Evolutionary conservation across 352 stramenopile species (phyloP).

Genomic region (Phytophthora fragariae): DNA sequence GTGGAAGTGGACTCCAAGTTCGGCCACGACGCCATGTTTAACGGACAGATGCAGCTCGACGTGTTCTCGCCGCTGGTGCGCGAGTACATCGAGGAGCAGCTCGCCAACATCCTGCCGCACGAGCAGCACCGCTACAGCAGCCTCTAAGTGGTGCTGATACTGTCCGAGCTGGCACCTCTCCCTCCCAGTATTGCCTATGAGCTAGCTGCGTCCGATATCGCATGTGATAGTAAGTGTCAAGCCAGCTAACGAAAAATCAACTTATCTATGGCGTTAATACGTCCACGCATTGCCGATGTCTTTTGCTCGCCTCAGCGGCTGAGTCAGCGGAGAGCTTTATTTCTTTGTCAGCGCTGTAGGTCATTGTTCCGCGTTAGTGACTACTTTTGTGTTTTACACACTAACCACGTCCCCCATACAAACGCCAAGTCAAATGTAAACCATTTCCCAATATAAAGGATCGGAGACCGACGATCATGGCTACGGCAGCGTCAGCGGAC

Average conservation of each 20-base stretch:
- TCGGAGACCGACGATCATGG: not conserved
- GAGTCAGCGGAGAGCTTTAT: no score
- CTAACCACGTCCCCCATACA: not conserved
- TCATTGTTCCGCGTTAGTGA: no score
- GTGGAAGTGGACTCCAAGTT: not conserved
- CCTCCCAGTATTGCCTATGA: not conserved
- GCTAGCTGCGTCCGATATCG: not conserved
- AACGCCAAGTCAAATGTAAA: not conserved
- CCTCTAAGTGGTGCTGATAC: not conserved
- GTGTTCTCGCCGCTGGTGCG: not conserved
- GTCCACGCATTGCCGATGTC: not conserved
- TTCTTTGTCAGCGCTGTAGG: no score
- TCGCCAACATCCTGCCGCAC: not conserved
- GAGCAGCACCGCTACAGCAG: slow-evolving; percentile 1
- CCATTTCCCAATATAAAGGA: not conserved
- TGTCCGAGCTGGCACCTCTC: not conserved
- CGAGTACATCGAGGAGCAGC: slow-evolving; percentile 1
- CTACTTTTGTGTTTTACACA: not conserved
- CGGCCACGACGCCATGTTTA: not conserved
- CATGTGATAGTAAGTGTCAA: not conserved
- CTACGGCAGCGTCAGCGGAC: not conserved
- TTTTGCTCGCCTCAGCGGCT: not conserved
- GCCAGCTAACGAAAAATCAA: not conserved
- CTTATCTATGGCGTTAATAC: not conserved
- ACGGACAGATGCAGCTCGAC: not conserved